phyloP scores from a whole-genome alignment of 345 rosid species.

The Sonneratia caseolaris region DNA sequence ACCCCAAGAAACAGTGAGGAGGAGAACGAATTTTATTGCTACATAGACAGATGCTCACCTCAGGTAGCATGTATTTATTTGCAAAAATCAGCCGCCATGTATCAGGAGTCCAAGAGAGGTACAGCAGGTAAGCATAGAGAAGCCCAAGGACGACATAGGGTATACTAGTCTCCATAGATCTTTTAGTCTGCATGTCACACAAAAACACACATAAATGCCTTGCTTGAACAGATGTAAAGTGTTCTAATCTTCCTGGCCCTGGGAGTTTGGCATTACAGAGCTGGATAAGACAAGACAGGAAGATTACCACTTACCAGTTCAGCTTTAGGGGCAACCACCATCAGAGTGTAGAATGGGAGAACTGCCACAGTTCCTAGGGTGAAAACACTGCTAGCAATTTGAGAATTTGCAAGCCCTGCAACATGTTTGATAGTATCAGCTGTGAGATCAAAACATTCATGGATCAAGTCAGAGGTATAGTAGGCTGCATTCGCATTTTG shows the following conservation, averaged over 20 bases:
- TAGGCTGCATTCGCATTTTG: not conserved
- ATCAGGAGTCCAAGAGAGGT: slow-evolving; percentile 84
- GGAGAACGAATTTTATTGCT: not conserved
- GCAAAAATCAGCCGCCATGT: slow-evolving; percentile 60
- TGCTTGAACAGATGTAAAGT: not conserved
- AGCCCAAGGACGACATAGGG: slow-evolving; percentile 63
- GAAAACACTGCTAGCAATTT: slow-evolving; percentile 57
- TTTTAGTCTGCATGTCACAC: slow-evolving; percentile 53
- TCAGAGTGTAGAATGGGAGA: slow-evolving; percentile 83
- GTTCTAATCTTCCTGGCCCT: not conserved
- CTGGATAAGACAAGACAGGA: not conserved
- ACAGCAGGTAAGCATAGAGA: slow-evolving; percentile 59
- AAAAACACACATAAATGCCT: not conserved
- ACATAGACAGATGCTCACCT: slow-evolving; percentile 31
- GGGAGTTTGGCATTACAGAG: not conserved
- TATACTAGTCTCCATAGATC: slow-evolving; percentile 56
- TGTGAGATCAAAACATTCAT: not conserved
- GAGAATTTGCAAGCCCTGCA: slow-evolving; percentile 60
- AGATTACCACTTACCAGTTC: slow-evolving; percentile 63
- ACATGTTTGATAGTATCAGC: not conserved
- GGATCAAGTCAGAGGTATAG: not conserved
- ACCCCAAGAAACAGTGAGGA: not conserved
- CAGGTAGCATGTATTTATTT: slow-evolving; percentile 69
- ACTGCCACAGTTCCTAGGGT: slow-evolving; percentile 71
- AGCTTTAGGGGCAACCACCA: slow-evolving; percentile 89